Base-by-base conservation (phyloP, 768 basidiomycete species). In the Mycena sanguinolenta region DNA sequence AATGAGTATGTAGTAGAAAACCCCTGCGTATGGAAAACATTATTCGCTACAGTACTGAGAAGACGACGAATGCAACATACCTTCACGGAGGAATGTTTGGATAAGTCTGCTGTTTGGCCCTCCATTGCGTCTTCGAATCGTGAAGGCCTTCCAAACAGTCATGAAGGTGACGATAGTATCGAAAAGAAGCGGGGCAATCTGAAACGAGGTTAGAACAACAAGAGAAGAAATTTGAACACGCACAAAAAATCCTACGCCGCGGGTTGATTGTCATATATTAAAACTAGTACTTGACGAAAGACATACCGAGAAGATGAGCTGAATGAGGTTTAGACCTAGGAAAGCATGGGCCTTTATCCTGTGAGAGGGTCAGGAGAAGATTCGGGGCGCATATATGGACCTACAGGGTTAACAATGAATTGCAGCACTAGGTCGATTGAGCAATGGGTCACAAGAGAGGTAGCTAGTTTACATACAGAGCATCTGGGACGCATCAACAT, bases 1-100 rank as follows among this genome's bases (percentile, higher is more conserved):
- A 77, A 95, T 95, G 72, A 95, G 80, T 68, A 95, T 86, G 76
- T 94, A 95, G 76, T 95, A 95, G 79, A 94, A 95, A 70, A 95
- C 90, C 70, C 93, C 92, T 91, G 74, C 25, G 64, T 55, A 62
- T 10, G 27, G 17, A 23, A 74, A 57, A 30, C 30, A 49, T 34
- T 28, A 49, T 42, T 5, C 34, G 27, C 8, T 7, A 50, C 32
- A 34, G 32, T 55, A 57, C 57, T 17, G 53, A 34, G 38, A 46
- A 46, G 25, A 34, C 25, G 39, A 25, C 55, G 44, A 57, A 32
- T 53, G 32, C 75, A 91, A 38, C 53, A 28, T 75, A 90, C 92
- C 93, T 85, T 95, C 93, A 60, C 92, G 91, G 73, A 95, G 84
- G 80, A 95, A 95, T 36, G 93, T 95, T 77, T 94, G 93, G 63